A percentile compares a stretch with the other conserved stretches of the same genome.
These are phyloP conservation scores for Tylopilus subfusipes DNA, from an alignment of 768 basidiomycete genomes.

Conservation along the genomic window DNA sequence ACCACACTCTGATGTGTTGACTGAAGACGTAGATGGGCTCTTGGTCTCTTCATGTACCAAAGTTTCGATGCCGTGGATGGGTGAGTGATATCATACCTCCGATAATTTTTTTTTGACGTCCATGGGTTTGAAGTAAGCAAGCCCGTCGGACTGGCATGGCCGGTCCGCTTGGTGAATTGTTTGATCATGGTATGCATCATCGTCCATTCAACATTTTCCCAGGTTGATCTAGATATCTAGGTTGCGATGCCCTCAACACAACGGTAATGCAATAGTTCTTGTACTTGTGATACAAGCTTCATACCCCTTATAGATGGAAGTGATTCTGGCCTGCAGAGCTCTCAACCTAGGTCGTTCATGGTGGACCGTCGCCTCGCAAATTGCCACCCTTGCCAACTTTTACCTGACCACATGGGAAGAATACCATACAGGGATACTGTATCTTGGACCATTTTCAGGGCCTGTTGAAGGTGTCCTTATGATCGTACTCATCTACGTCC, in stretches of 20 bases:
- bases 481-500: conserved; percentile 68
- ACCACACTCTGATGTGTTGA: not conserved
- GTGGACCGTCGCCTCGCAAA: conserved; percentile 93
- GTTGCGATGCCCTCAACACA: conserved; percentile 93
- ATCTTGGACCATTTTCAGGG: conserved; percentile 89
- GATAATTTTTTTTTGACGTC: conserved; percentile 2
- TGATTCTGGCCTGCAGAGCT: conserved; percentile 75
- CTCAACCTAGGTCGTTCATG: conserved; percentile 91
- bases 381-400: conserved; percentile 64
- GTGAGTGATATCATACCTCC: conserved; percentile 36
- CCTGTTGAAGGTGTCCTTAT: conserved; percentile 96
- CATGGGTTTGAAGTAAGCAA: conserved; percentile 64
- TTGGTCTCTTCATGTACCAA: conserved; percentile 90
- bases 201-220: not conserved
- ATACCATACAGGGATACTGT: conserved; percentile 89
- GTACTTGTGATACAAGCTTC: not conserved
- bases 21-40: conserved; percentile 60
- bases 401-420: conserved; percentile 79
- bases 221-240: conserved; percentile 33
- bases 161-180: conserved; percentile 96
- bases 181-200: conserved; percentile 78
- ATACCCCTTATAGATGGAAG: conserved; percentile 64
- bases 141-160: conserved; percentile 95
- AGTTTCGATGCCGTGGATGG: conserved; percentile 87
- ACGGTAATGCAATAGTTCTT: conserved; percentile 49